phyloP scores from a whole-genome alignment of 768 basidiomycete species.

The Mycena polygramma region DNA sequence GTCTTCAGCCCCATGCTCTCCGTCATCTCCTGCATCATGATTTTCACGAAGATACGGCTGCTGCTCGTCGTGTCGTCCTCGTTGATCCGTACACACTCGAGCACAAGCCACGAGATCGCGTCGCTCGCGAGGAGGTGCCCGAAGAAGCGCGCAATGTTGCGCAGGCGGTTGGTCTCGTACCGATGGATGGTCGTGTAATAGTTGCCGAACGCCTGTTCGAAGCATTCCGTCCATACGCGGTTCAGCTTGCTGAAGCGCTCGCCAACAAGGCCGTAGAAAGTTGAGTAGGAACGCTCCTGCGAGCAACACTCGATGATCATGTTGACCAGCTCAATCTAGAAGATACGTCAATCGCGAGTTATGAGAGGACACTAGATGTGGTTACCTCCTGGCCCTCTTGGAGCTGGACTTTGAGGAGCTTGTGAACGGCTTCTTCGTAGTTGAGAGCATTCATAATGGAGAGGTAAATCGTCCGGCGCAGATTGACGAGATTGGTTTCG shows the following conservation, averaged over 20 bases:
- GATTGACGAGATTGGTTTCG: conserved; percentile 94
- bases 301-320: conserved; percentile 99
- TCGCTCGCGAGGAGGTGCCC: conserved; percentile 92
- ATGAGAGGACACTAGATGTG: background rate
- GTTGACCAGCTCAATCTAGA: conserved; percentile 92
- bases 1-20: conserved; percentile 92
- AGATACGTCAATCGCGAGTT: background rate
- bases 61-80: conserved; percentile 98
- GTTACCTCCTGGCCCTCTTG: conserved; percentile 93
- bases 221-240: conserved; percentile 91
- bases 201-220: conserved; percentile 87
- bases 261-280: conserved; percentile 95
- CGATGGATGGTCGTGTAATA: conserved; percentile 98
- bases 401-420: conserved; percentile 93
- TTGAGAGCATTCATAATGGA: conserved; percentile 99
- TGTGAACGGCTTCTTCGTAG: conserved; percentile 99
- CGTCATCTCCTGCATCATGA: conserved; percentile 95
- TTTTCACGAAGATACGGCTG: conserved; percentile 97
- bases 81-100: conserved; percentile 91
- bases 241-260: conserved; percentile 98
- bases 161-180: conserved; percentile 97
- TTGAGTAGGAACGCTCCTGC: conserved; percentile 97
- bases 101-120: conserved; percentile 90
- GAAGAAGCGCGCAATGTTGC: conserved; percentile 97
- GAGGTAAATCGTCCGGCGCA: conserved; percentile 93